Evolutionary conservation across 1,139 yeast genomes (phyloP).

Genomic region (Zygoascus sp.): DNA sequence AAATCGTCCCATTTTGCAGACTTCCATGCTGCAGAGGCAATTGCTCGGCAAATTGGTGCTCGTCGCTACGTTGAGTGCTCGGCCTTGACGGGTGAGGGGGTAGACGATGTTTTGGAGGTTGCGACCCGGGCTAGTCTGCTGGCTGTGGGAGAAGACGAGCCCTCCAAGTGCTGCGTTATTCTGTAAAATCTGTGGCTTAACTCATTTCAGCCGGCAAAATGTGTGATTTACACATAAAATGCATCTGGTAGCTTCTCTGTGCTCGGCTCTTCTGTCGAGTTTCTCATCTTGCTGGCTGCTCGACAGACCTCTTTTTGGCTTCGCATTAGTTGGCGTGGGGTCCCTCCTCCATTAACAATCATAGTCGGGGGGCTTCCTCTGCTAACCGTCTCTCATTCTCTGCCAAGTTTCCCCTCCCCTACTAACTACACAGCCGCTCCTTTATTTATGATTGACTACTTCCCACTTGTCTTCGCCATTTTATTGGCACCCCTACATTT

Average conservation of each 20-base stretch:
- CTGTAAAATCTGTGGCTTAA: constrained; percentile 19
- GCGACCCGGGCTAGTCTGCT: constrained; percentile 74
- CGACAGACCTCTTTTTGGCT: too few relatives aligned
- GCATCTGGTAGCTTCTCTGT: not conserved
- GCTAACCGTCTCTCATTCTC: too few relatives aligned
- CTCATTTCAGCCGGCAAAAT: not conserved
- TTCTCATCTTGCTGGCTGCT: too few relatives aligned
- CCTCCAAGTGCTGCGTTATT: constrained; percentile 24
- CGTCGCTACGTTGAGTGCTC: constrained; percentile 87
- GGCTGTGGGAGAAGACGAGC: constrained; percentile 17
- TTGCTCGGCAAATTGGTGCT: constrained; percentile 86
- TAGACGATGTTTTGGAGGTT: constrained; percentile 83
- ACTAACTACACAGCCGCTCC: not conserved
- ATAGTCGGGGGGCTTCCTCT: too few relatives aligned
- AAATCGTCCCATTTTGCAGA: constrained; percentile 75
- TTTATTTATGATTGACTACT: not conserved
- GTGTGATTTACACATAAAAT: too few relatives aligned
- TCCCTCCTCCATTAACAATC: too few relatives aligned
- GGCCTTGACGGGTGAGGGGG: constrained; percentile 87
- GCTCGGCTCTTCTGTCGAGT: too few relatives aligned
- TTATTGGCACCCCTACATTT: not conserved
- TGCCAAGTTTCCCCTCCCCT: not conserved
- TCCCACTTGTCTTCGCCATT: not conserved
- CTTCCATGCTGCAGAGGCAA: constrained; percentile 70
- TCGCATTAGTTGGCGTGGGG: too few relatives aligned